Evolutionary conservation across 257 asterid species (phyloP), one percentile per base, ranked within the genome.

Genomic region (Solanum dulcamara): DNA sequence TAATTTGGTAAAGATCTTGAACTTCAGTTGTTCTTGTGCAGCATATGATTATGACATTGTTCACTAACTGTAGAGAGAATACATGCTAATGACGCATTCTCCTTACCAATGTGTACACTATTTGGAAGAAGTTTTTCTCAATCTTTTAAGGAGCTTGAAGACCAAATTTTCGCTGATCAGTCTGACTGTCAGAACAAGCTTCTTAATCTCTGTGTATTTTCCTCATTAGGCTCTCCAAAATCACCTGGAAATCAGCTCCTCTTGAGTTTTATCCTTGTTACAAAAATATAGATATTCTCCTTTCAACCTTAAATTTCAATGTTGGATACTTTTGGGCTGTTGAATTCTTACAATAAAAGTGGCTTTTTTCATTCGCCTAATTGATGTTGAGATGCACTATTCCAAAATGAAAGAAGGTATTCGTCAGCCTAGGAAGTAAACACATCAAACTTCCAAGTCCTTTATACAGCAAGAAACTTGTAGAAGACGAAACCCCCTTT

Each of bases 1-100:
- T 87, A 93, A 91, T 84, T 87, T 89, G 98, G 97, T 95, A 91
- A 83, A 75, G 90, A 28, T 46, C 64, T 77, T 77, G 64, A 77
- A 26, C 62, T 77, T 28, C 62, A 28, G 64, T 77, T 77, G 38
- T 77, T 77, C 62, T 42, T 24, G 38, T 28, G 42, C 64, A 77
- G 28, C 62, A 28, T 46, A 77, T 44, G 40, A 46, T 46, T 77
- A 46, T 77, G 62, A 48, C 83, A 48, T 77, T 72, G 12, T 38
- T 72, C 55, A 38, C 33, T 5, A 11, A 40, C 81, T n/a, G 51
- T 77, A 77, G 14, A 77, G 10, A 28, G 28, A 42, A 77, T 46
- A 20, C 42, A 28, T 8, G 26, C 42, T 26, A 48, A 46, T 5
- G 26, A 28, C 3, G 4, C 60, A 14, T 77, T 77, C 62, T 30